phyloP scores from a whole-genome alignment of 441 rosid genomes.

The Iberis amara region DNA sequence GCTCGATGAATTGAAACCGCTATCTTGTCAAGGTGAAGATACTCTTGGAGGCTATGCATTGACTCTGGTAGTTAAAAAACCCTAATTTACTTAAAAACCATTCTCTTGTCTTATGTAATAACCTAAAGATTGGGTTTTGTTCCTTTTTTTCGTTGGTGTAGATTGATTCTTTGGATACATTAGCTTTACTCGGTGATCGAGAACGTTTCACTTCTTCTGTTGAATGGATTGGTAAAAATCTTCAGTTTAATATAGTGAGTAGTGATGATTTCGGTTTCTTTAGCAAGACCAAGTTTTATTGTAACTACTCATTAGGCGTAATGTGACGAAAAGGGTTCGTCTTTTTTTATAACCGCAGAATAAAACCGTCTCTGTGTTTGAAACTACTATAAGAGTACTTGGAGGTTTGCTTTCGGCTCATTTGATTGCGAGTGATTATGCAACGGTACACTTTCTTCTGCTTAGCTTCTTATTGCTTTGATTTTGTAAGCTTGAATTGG shows the following conservation, averaged over 20 bases:
- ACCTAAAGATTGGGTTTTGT: conserved; percentile 8
- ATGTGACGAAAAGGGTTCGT: not conserved
- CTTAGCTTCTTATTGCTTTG: conserved; percentile 13
- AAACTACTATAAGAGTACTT: conserved; percentile 84
- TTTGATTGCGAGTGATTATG: conserved; percentile 91
- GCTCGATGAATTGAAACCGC: conserved; percentile 80
- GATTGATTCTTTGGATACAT: conserved; percentile 90
- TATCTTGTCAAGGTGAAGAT: conserved; percentile 90
- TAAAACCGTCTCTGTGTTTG: conserved; percentile 92
- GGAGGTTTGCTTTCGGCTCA: conserved; percentile 98
- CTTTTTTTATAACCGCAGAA: conserved; percentile 49
- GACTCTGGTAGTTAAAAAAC: conserved; percentile 67
- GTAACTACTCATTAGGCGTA: not conserved
- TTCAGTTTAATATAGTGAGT: conserved; percentile 98
- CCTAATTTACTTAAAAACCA: not conserved
- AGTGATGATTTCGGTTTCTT: conserved; percentile 25
- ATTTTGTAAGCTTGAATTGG: conserved; percentile 8
- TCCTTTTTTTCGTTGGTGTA: conserved; percentile 31
- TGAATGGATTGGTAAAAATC: conserved; percentile 95
- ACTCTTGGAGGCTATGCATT: conserved; percentile 93
- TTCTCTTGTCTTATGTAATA: not conserved
- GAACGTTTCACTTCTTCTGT: conserved; percentile 72
- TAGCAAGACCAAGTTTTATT: not conserved
- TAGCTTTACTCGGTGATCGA: conserved; percentile 84
- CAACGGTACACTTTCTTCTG: conserved; percentile 57